Base-by-base conservation (phyloP, 805 yeast genomes). In the Phaffomyces opuntiae region DNA sequence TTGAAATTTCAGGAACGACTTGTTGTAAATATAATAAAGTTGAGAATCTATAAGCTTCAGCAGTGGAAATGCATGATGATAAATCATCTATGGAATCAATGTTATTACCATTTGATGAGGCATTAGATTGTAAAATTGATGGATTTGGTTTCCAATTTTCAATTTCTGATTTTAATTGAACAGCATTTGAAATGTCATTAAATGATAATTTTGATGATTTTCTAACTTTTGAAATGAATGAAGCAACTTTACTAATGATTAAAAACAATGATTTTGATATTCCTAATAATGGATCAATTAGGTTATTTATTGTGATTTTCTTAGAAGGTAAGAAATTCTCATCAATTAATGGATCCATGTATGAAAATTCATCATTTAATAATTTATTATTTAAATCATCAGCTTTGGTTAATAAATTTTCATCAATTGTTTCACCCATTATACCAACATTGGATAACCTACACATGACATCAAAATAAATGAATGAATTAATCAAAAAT, bases 1-100 rank as follows among this genome's bases (percentile, higher is more conserved):
- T 74, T 9, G 84, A 83, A 16, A 81, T 70, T 51, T 81, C 85
- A 0, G 88, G 87, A 5, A 82, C 85, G 1, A 86, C 82, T 55
- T 82, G 87, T 57, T 80, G 85, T 29, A 82, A 61, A 54, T 78
- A 80, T 19, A 81, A 55, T 35, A 82, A 58, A 0, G 84, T 69
- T 1, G 86, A 73, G 57, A 69, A 78, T 36, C 85, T 57, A 59
- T 81, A 82, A 0, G 87, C 82, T 55, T 81, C 87, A 3, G 87
- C 87, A 1, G 87, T 81, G 2, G 86, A 76, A 25, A 82, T 67
- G 47, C 83, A 77, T 9, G 83, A 74, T 5, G 81, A 64, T 29
- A 78, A 56, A 51, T 81, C 87, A 68, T 81, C 21, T 31, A 34
- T 29, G n/a, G 31, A 19, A 12, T 43, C 13, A 12, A 27, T 21